These are phyloP conservation scores for Rhazya stricta DNA, from an alignment of 257 asterid genomes.

Conservation along the genomic window DNA sequence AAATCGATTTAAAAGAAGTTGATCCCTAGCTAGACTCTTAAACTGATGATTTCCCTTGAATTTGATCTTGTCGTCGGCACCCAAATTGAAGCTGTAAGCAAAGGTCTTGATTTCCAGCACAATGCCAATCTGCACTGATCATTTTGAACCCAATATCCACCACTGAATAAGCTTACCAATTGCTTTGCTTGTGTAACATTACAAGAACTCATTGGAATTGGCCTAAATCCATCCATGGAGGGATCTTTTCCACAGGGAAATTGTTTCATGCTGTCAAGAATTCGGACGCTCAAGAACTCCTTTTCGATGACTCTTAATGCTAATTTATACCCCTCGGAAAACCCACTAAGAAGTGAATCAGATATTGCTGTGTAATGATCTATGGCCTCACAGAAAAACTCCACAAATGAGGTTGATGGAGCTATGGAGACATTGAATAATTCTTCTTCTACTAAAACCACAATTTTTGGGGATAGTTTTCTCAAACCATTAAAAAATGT, in stretches of 20 bases:
- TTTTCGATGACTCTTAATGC: conserved; percentile 29
- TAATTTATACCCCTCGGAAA: conserved; percentile 25
- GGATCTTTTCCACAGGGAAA: conserved; percentile 26
- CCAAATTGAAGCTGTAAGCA: conserved; percentile 38
- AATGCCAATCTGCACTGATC: conserved; percentile 26
- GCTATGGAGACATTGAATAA: conserved; percentile 20
- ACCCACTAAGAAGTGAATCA: conserved; percentile 30
- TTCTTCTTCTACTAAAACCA: conserved; percentile 36
- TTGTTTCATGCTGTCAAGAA: conserved; percentile 24
- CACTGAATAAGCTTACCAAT: conserved; percentile 30
- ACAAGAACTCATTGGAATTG: conserved; percentile 34
- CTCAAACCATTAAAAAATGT: conserved; percentile 32
- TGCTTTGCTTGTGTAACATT: conserved; percentile 39
- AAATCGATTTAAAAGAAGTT: conserved; percentile 15
- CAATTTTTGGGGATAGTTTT: conserved; percentile 28
- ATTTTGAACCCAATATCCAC: conserved; percentile 40
- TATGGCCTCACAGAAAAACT: conserved; percentile 33
- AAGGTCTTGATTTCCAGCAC: conserved; percentile 41
- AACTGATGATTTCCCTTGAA: not conserved
- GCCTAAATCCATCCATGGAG: conserved; percentile 26
- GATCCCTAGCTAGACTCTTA: conserved; percentile 19
- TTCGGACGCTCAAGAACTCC: conserved; percentile 27
- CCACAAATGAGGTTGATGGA: conserved; percentile 24
- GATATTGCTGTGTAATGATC: conserved; percentile 30
- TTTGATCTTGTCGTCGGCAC: conserved; percentile 22